Evolutionary conservation across 2,329 filamentous ascomycete species (phyloP), one percentile per base, ranked within the genome.

Genomic region (Fusarium ramigenum): DNA sequence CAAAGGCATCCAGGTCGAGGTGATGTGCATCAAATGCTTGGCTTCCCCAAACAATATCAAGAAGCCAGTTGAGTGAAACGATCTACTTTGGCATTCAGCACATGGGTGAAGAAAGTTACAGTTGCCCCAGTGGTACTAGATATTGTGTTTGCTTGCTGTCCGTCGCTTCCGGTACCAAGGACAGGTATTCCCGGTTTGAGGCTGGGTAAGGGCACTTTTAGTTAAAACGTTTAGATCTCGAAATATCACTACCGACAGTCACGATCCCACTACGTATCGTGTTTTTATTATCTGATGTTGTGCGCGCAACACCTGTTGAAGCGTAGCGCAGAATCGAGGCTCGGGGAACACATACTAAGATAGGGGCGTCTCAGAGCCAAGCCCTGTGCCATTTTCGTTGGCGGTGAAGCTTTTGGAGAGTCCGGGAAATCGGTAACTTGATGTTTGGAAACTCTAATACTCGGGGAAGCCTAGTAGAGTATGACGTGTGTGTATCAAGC

Each of bases 361-460:
- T 53, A 16, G n/a, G 47, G 46, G 54, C 23, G 52, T 60, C 67
- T 60, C 63, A 52, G 25, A 34, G 32, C 59, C 42, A 65, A 43
- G 36, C 61, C 67, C 64, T 70, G 72, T 77, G 60, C 60, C 64
- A 77, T 63, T 61, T 66, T 75, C 57, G 44, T 42, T 53, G 53
- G 66, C 60, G 59, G 64, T 73, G 75, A 60, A 59, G 56, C 43
- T 43, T 46, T 69, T 64, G 46, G 63, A 7, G 61, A 52, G 53
- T 36, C 72, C 60, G 63, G 63, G 52, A 70, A 72, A 63, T 70
- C 70, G 75, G 75, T 75, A 77, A 77, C 59, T 75, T 67, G 66
- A 57, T n/a, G 39, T 52, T 44, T 53, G 25, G 60, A 67, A 77
- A 77, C 63, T 72, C 56, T 70, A 74, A 69, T 61, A 46, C 37